phyloP scores from a whole-genome alignment of 164 flowering plant genomes.

The Magnolia kwangsiensis region DNA sequence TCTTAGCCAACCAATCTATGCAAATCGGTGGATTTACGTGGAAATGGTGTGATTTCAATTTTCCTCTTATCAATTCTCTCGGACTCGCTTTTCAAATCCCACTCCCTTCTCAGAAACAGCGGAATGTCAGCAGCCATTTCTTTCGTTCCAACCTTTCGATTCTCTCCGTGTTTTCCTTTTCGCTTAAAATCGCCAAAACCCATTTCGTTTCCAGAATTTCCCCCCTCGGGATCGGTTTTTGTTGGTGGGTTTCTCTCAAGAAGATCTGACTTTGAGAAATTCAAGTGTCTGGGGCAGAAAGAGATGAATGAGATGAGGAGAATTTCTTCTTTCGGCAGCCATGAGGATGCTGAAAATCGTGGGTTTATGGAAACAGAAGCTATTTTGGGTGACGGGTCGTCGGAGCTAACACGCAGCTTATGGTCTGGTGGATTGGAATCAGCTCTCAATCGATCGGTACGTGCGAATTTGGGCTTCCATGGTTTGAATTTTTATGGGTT shows the following conservation, averaged over 20 bases:
- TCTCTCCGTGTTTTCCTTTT: constrained; percentile 6
- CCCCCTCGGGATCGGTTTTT: constrained; percentile 10
- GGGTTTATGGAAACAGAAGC: constrained; percentile 34
- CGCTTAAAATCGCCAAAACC: constrained; percentile 14
- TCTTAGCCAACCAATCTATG: not conserved
- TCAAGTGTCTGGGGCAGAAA: constrained; percentile 5
- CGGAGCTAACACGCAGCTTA: constrained; percentile 9
- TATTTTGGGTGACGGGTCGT: constrained; percentile 27
- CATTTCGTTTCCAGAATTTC: constrained; percentile 2
- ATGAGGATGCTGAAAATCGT: constrained; percentile 23
- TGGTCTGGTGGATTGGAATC: constrained; percentile 32
- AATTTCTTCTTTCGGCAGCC: constrained; percentile 15
- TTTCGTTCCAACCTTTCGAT: constrained; percentile 1
- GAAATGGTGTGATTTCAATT: not conserved
- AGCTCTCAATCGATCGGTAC: constrained; percentile 60
- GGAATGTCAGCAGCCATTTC: constrained; percentile 13
- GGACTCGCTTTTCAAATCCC: not conserved
- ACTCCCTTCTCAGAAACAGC: not conserved
- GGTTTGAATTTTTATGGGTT: constrained; percentile 1
- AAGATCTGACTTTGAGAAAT: not conserved
- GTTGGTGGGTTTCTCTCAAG: constrained; percentile 7
- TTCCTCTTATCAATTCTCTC: not conserved
- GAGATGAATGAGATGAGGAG: constrained; percentile 27
- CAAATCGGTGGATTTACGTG: not conserved
- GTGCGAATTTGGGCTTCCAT: constrained; percentile 15